phyloP scores from a whole-genome alignment of 345 rosid species.

The Hibiscus trionum region DNA sequence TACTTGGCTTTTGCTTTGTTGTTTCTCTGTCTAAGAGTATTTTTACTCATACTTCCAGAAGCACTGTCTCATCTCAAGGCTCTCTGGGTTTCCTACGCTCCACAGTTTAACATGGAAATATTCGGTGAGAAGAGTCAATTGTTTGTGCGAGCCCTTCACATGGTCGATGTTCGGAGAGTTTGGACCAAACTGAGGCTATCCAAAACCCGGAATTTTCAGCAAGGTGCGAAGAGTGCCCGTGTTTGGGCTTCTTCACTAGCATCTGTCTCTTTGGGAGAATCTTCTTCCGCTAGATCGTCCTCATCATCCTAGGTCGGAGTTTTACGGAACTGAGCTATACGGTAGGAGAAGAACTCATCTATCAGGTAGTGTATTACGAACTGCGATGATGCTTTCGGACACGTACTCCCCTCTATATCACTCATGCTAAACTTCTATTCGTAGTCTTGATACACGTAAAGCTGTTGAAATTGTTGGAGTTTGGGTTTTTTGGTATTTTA shows the following conservation, averaged over 20 bases:
- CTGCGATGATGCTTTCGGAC: slow-evolving; percentile 8
- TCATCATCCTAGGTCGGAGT: slow-evolving; percentile 21
- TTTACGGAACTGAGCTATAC: slow-evolving; percentile 1
- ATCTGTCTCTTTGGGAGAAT: slow-evolving; percentile 72
- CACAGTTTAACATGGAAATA: slow-evolving; percentile 67
- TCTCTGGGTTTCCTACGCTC: slow-evolving; percentile 47
- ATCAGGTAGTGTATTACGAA: background rate
- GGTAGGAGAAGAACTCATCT: background rate
- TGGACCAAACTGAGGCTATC: slow-evolving; percentile 62
- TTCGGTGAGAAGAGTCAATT: slow-evolving; percentile 77
- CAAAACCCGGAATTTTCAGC: slow-evolving; percentile 69
- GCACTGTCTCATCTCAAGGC: slow-evolving; percentile 45
- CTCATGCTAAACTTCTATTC: background rate
- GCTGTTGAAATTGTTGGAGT: slow-evolving; percentile 17
- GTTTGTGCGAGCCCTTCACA: slow-evolving; percentile 48
- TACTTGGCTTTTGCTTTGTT: slow-evolving; percentile 43
- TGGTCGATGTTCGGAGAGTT: slow-evolving; percentile 75
- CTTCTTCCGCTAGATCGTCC: slow-evolving; percentile 44
- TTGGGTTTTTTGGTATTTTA: background rate
- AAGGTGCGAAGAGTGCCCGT: slow-evolving; percentile 64
- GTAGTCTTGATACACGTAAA: background rate
- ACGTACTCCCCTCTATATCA: slow-evolving; percentile 2
- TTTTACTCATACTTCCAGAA: slow-evolving; percentile 36
- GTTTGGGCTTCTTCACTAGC: slow-evolving; percentile 95
- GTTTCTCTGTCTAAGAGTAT: slow-evolving; percentile 45